Conservation (phyloP, 2,329 filamentous ascomycete species). For the Xylaria hypoxylon region DNA sequence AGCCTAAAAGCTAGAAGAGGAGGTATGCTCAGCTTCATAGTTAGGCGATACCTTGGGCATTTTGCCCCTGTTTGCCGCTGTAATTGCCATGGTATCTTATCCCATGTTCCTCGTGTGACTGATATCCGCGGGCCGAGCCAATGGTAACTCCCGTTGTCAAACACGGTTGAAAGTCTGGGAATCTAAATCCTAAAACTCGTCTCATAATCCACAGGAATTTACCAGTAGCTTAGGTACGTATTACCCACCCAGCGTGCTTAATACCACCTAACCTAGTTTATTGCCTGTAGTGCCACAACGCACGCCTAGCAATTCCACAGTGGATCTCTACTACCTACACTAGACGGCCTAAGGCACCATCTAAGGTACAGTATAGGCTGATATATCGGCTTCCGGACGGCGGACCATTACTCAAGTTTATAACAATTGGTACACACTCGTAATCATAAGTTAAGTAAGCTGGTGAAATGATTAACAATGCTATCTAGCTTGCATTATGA, state of each 20-base stretch:
- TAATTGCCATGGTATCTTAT: too few relatives aligned
- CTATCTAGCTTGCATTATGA: conserved; percentile 6
- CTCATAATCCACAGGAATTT: neutral
- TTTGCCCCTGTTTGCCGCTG: neutral
- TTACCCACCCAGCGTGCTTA: neutral
- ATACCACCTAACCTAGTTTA: neutral
- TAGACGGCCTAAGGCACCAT: too few relatives aligned
- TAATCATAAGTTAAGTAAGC: neutral
- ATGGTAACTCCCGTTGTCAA: neutral
- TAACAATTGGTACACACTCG: neutral
- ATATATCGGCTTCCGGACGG: conserved; percentile 15
- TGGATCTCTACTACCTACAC: neutral
- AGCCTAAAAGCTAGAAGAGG: conserved; percentile 10
- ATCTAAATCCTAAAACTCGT: neutral
- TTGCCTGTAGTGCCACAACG: neutral
- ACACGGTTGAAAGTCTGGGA: neutral
- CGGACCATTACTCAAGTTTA: conserved; percentile 7
- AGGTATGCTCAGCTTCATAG: conserved; percentile 14
- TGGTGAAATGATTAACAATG: neutral
- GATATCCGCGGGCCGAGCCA: neutral
- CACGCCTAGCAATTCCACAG: neutral
- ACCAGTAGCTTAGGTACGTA: neutral
- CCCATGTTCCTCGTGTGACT: neutral
- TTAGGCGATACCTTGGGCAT: conserved; percentile 5
- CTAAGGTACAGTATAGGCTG: neutral